A percentile compares a stretch with the other conserved stretches of the same genome.
Conservation (phyloP, 306 rosid species). For the Lathyrus oleraceus region DNA sequence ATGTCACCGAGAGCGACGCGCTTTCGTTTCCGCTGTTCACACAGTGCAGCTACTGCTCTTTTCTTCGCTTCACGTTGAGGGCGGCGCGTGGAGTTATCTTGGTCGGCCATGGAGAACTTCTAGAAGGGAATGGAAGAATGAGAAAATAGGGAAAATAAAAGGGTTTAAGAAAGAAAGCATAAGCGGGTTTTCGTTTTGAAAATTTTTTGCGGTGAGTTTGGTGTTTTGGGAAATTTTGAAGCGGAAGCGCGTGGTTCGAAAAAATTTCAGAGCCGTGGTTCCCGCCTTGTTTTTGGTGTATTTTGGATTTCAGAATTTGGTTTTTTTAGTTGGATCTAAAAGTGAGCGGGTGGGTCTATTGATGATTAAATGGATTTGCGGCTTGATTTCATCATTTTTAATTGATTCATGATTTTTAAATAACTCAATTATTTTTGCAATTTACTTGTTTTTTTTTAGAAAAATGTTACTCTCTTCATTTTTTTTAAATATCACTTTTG, state of each 20-base stretch:
- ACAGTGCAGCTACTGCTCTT: slow-evolving; percentile 53
- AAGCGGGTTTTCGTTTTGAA: not conserved
- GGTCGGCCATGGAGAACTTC: slow-evolving; percentile 13
- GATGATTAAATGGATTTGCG: not conserved
- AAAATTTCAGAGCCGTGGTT: not conserved
- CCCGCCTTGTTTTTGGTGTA: slow-evolving; percentile 1
- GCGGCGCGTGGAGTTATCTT: slow-evolving; percentile 29
- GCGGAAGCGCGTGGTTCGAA: slow-evolving; percentile 29
- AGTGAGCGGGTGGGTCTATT: not conserved
- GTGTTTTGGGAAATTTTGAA: not conserved
- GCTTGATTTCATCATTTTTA: not conserved
- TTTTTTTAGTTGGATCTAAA: not conserved
- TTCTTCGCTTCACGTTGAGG: slow-evolving; percentile 63
- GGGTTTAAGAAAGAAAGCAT: slow-evolving; percentile 17
- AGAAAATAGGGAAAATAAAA: not conserved
- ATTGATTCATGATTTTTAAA: no score
- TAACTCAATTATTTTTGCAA: no score
- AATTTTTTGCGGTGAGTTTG: not conserved
- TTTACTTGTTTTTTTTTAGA: no score
- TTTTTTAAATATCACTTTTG: no score
- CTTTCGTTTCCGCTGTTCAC: slow-evolving; percentile 53
- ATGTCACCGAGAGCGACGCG: slow-evolving; percentile 78
- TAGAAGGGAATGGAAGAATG: not conserved
- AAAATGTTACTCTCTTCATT: no score
- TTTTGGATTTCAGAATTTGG: not conserved